Evolutionary conservation across 208 protist species (phyloP), one percentile per base, ranked within the genome.

Genomic region (Polymyxa betae): DNA sequence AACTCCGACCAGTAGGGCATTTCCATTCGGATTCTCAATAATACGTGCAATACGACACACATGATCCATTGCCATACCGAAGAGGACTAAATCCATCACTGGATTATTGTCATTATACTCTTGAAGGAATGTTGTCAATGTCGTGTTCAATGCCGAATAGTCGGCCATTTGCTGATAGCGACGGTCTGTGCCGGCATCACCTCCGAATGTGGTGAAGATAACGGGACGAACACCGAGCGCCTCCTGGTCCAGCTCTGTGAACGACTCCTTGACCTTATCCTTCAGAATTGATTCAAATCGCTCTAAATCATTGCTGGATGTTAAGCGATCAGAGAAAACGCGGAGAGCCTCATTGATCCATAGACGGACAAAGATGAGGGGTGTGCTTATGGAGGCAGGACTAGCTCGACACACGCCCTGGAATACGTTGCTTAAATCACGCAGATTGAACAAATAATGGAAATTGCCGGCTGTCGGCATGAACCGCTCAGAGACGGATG

Each of bases 361-460:
- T 89, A 99, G 95, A 45, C 97, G 96, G 24, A 97, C 94, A 46
- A 98, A 92, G 64, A 96, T 92, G 52, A 96, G 64, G 64, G 93
- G 93, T 38, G 92, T 95, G 1, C 94, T 96, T 93, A 98, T 96
- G 10, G 96, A n/a, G 32, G 88, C 88, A 16, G 92, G 54, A n/a
- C 16, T n/a, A 0, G 90, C 38, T n/a, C 52, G 45, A 72, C 94
- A 77, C 16, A 96, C 0, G 72, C 95, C 96, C 66, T 98, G 97
- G 91, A 98, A 97, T 72, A 99, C 96, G 93, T 97, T 97, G 91
- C 97, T 97, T 92, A 99, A 96, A 91, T 99, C 98, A 44, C 98
- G 94, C 94, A 99, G 96, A 94, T 99, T 99, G 96, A 98, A 99
- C 91, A 98, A 95, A 94, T 99, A 99, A 93, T 99, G 98, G 95